Percentiles rank a stretch among this genome's conserved stretches.
Evolutionary conservation across 331 rosid genomes (phyloP).

Genomic region (Saraca asoca): DNA sequence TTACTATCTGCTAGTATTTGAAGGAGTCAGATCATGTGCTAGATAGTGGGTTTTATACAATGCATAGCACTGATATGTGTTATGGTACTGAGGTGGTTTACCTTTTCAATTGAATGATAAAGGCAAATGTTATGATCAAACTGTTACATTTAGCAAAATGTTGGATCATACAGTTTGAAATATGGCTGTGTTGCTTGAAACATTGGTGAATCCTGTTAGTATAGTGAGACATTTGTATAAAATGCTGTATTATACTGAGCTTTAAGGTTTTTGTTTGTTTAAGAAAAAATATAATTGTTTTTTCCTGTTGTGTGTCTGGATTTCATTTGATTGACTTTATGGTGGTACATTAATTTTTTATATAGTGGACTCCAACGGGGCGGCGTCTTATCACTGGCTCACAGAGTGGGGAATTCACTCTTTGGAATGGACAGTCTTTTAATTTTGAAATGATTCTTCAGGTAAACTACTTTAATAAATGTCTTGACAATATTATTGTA

Average conservation of each 20-base stretch:
- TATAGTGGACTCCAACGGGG: slow-evolving; percentile 98
- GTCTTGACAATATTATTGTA: slow-evolving; percentile 21
- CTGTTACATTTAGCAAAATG: slow-evolving; percentile 18
- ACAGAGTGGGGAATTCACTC: slow-evolving; percentile 98
- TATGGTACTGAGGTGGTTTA: neutral
- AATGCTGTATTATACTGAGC: slow-evolving; percentile 21
- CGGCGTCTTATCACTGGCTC: slow-evolving; percentile 98
- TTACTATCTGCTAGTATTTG: neutral
- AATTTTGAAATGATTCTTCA: slow-evolving; percentile 99
- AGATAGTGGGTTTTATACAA: neutral
- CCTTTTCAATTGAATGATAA: slow-evolving; percentile 21
- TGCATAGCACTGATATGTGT: neutral
- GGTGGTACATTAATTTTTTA: slow-evolving; percentile 29
- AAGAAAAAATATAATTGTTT: too few species aligned
- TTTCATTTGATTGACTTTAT: slow-evolving; percentile 10
- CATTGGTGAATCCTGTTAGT: slow-evolving; percentile 12
- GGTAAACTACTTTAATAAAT: slow-evolving; percentile 46
- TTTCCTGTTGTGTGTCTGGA: too few species aligned
- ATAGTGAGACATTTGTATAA: neutral
- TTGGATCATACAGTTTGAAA: slow-evolving; percentile 4
- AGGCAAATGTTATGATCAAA: slow-evolving; percentile 10
- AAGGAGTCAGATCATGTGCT: slow-evolving; percentile 11
- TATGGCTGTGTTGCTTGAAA: neutral
- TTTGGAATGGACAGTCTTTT: slow-evolving; percentile 99
- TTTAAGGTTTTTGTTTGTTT: too few species aligned